Evolutionary conservation across 768 basidiomycete species (phyloP).

Genomic region (Lactifluus pinguis): DNA sequence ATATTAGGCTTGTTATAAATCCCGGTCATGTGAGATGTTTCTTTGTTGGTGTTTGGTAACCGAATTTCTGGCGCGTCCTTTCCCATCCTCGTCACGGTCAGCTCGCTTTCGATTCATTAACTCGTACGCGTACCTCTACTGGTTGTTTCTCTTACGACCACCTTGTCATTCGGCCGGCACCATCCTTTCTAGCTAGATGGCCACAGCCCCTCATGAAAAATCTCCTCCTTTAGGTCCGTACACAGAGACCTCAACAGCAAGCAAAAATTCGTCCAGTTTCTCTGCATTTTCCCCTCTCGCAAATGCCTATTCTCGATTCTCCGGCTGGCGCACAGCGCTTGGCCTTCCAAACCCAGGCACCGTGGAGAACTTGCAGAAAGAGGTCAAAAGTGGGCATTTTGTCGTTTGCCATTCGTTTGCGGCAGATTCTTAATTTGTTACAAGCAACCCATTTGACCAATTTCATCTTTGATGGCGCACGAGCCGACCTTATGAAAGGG

Average conservation of each 20-base stretch:
- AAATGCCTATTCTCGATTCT: slow-evolving; percentile 61
- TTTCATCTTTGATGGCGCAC: slow-evolving; percentile 94
- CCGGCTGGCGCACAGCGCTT: slow-evolving; percentile 72
- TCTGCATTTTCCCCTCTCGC: slow-evolving; percentile 42
- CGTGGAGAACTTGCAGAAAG: slow-evolving; percentile 86
- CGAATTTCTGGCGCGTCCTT: slow-evolving; percentile 9
- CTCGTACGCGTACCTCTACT: neutral
- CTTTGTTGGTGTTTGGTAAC: slow-evolving; percentile 15
- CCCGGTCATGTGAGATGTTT: neutral
- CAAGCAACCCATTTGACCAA: slow-evolving; percentile 86
- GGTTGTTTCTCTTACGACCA: neutral
- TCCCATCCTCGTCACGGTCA: neutral
- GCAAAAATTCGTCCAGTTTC: slow-evolving; percentile 8
- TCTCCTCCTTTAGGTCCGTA: neutral
- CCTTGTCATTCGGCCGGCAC: slow-evolving; percentile 1
- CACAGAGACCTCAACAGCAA: neutral
- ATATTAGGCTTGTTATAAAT: neutral
- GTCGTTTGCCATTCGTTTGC: slow-evolving; percentile 1
- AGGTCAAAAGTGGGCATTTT: slow-evolving; percentile 67
- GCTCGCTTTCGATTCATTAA: neutral
- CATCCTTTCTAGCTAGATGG: slow-evolving; percentile 4
- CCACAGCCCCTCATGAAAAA: slow-evolving; percentile 11
- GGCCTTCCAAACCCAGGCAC: slow-evolving; percentile 88
- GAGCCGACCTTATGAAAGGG: slow-evolving; percentile 91
- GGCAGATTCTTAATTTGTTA: neutral